Conservation (phyloP, 257 asterid genomes). For the Knoxia roxburghii region DNA sequence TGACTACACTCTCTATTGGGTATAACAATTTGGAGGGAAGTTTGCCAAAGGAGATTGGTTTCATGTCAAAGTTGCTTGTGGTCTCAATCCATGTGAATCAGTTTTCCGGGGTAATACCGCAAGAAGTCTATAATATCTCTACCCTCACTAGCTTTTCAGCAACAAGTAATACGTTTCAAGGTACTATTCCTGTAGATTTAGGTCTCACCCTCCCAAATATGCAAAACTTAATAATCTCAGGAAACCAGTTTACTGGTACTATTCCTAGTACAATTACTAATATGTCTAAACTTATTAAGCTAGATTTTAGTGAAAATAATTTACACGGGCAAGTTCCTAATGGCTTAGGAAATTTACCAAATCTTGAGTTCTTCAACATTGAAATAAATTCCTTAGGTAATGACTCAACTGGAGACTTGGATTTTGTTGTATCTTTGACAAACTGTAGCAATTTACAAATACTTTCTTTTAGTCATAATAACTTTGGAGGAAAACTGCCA, state of each 20-base stretch:
- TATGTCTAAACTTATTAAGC: not conserved
- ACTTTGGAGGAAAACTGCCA: too few species aligned
- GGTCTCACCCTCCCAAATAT: slow-evolving; percentile 17
- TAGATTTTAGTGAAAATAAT: slow-evolving; percentile 14
- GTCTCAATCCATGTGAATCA: slow-evolving; percentile 3
- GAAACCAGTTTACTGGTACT: not conserved
- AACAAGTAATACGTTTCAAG: too few species aligned
- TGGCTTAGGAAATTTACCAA: slow-evolving; percentile 15
- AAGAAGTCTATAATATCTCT: slow-evolving; percentile 24
- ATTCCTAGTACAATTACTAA: too few species aligned
- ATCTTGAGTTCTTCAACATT: not conserved
- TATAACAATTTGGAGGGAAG: slow-evolving; percentile 22
- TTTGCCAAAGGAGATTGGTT: slow-evolving; percentile 26
- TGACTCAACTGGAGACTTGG: too few species aligned
- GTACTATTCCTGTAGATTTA: slow-evolving; percentile 11
- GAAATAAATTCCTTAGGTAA: too few species aligned
- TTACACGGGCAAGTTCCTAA: slow-evolving; percentile 25
- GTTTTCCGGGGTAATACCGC: slow-evolving; percentile 20
- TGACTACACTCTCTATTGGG: slow-evolving; percentile 5
- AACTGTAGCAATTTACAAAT: slow-evolving; percentile 21
- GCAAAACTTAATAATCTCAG: not conserved
- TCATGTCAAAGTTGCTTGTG: slow-evolving; percentile 8
- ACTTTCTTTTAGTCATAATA: slow-evolving; percentile 14
- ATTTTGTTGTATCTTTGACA: slow-evolving; percentile 20
- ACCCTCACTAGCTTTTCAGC: not conserved